A percentile compares a stretch with the other conserved stretches of the same genome.
These are phyloP conservation scores for Panus rudis DNA, from an alignment of 768 basidiomycete species.

Conservation along the genomic window DNA sequence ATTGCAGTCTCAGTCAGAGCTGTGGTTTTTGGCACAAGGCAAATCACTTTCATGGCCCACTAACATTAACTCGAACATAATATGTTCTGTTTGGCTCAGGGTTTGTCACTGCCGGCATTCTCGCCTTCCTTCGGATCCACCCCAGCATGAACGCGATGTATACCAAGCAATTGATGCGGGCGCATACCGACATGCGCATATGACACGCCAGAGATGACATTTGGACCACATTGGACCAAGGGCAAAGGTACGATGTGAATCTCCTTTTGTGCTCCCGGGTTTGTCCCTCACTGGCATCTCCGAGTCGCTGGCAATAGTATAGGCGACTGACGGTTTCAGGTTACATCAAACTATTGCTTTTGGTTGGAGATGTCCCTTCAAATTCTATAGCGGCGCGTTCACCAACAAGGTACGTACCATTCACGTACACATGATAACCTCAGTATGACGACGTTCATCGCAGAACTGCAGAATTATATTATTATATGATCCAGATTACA, in stretches of 20 bases:
- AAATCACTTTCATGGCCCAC: no score
- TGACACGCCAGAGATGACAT: slow-evolving; percentile 58
- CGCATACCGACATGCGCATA: slow-evolving; percentile 62
- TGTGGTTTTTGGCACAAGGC: no score
- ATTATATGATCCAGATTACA: no score
- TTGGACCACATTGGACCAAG: slow-evolving; percentile 57
- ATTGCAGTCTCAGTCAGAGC: no score
- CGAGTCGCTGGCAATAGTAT: slow-evolving; percentile 48
- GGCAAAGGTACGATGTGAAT: slow-evolving; percentile 74
- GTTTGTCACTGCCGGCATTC: no score
- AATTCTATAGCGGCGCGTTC: slow-evolving; percentile 57
- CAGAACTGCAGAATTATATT: slow-evolving; percentile 77
- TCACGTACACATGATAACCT: neutral
- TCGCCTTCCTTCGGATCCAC: no score
- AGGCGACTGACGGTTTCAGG: slow-evolving; percentile 83
- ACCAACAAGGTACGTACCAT: slow-evolving; percentile 44
- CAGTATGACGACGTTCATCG: neutral
- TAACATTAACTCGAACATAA: no score
- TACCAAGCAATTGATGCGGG: no score
- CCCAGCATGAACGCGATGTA: no score
- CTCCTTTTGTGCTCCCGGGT: neutral
- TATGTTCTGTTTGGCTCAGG: no score
- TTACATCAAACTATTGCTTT: slow-evolving; percentile 79
- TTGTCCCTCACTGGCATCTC: no score
- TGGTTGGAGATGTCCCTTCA: slow-evolving; percentile 70